Base-by-base conservation (phyloP, 108 stramenopile genomes). In the Nitzschia putrida region DNA sequence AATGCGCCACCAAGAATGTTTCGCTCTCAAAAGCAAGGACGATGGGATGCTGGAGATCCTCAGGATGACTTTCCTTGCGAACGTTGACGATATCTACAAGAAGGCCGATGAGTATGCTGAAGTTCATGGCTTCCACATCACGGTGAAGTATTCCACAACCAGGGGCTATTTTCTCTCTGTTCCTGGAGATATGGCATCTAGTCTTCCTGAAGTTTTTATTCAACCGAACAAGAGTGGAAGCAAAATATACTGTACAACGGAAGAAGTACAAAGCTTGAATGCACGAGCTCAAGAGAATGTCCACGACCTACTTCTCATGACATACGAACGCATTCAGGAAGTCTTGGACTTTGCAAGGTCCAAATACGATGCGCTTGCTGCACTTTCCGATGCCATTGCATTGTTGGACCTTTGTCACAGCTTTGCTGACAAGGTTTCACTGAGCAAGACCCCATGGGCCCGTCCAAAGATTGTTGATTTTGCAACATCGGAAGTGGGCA, bases 1-100 rank as follows among this genome's bases (percentile, higher is more conserved):
- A 24, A 92, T 91, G 91, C 78, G 88, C 1, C 95, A 96, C 68
- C 91, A 96, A 68, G 92, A 92, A 66, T 96, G 95, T 71, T 96
- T 93, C 66, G 95, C 95, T 25, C 80, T 96, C 68, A 90, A 85
- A 54, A 61, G 58, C 39, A 78, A 86, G 14, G 88, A 91, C 10
- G 87, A 87, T 16, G 91, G 91, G 2, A 90, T 96, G 86, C 87
- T 96, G 87, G 87, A 86, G 51, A 74, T 95, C 34, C 52, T 90
- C 55, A 86, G 91, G 18, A 90, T 88, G 66, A 85, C 89, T 12
- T 96, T 93, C 67, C 71, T 93, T 0, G 81, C 85, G 22, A 96
- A 96, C 69, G 89, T 93, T n/a, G 92, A 96, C 67, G 92, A 93
- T 58, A 96, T 96, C 65, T 92, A 93, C 73, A 74, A 80, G 14